Evolutionary conservation across 352 stramenopile species (phyloP), one percentile per base, ranked within the genome.

Genomic region (Phytopythium chamaehyphon): DNA sequence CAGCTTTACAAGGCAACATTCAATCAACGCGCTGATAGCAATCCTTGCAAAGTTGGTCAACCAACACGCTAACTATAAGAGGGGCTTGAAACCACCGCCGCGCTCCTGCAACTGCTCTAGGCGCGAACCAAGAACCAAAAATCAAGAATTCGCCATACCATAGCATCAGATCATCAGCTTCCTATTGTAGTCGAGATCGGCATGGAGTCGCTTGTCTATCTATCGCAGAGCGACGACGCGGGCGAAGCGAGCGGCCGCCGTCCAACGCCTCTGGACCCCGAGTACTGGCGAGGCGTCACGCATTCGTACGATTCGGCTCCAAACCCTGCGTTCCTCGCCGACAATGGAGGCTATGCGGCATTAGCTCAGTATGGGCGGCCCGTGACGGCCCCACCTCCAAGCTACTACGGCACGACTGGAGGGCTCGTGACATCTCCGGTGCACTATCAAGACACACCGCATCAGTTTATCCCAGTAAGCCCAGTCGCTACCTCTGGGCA

Each of bases 271-370:
- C 54, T 88, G 26, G 77, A 88, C 46, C 77, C 77, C 6, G 77
- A 86, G 64, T 88, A 88, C 63, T 88, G 77, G 77, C 66, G 71
- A 12, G 77, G 77, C 33, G 79, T 88, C 57, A 88, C 77, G 6
- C 77, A 88, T 49, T 86, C 77, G 33, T 47, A 54, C 21, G 72
- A 80, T 23, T 42, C 54, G 18, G 39, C 57, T 4, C 53, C 48
- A 0, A 39, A 62, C 16, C 42, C 46, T 19, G 46, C 48, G 53
- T 57, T 55, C 39, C 49, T 54, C 28, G 42, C 45, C 26, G 56
- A 54, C 21, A 58, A 54, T 39, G 43, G 55, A 36, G 38, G 43
- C 18, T 23, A 64, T 6, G 55, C 51, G 21, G 39, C 6, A 47
- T 61, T 14, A 59, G 54, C 40, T 56, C 28, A 33, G 28, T 33